phyloP scores from a whole-genome alignment of 2,329 filamentous ascomycete genomes.

The Alternaria conjuncta region DNA sequence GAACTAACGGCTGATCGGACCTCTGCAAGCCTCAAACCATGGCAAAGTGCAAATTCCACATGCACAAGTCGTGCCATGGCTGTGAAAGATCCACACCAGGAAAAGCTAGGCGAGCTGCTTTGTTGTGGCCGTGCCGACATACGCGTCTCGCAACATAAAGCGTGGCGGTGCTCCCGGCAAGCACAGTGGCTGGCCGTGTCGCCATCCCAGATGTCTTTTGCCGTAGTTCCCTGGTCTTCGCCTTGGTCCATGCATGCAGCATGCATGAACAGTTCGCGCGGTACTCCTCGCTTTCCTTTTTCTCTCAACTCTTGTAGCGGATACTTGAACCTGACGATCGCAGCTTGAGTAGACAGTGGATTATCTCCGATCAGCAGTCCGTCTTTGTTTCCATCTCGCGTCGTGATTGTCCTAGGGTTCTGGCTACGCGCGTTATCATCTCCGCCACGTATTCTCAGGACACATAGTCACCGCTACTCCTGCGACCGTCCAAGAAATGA shows the following conservation, averaged over 20 bases:
- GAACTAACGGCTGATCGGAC: slow-evolving; percentile 34
- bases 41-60: slow-evolving; percentile 12
- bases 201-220: neutral
- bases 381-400: neutral
- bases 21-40: slow-evolving; percentile 15
- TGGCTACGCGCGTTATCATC: neutral
- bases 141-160: slow-evolving; percentile 1
- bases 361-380: neutral
- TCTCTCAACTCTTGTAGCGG: neutral
- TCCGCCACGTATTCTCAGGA: slow-evolving; percentile 10
- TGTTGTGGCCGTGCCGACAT: slow-evolving; percentile 9
- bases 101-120: neutral
- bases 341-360: neutral
- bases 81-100: slow-evolving; percentile 15
- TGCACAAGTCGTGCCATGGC: slow-evolving; percentile 4
- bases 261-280: slow-evolving; percentile 1
- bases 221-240: neutral
- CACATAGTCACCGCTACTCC: slow-evolving; percentile 6
- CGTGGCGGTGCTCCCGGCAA: neutral
- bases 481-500: neutral
- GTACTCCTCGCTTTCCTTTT: neutral
- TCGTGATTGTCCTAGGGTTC: neutral
- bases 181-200: neutral
- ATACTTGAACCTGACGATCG: neutral
- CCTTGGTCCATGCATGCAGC: neutral